Base-by-base conservation (phyloP, 2,329 filamentous ascomycete species). In the Furcasterigmium furcatum region DNA sequence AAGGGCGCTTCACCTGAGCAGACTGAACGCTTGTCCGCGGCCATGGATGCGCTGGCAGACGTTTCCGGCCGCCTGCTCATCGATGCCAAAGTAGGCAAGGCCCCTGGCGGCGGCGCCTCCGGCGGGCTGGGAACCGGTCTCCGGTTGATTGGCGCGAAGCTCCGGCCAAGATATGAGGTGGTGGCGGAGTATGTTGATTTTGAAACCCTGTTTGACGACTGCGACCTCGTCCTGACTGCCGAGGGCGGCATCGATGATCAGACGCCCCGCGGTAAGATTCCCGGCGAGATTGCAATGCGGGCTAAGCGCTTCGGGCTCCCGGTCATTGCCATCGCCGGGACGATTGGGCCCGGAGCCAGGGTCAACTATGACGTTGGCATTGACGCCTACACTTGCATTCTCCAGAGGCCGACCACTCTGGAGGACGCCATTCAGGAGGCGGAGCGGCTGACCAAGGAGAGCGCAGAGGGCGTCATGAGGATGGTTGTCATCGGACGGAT, bases 241-340 rank as follows among this genome's bases (percentile, higher is more conserved):
- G 76, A 79, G 52, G 74, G 76, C 1, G 71, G 72, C 9, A 66
- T 79, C 14, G 76, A 79, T 50, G 65, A 67, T 38, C 75, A 78
- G 50, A 76, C 73, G 1, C 68, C 73, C 0, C 60, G 65, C 36
- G 76, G 75, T 3, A 79, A 79, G 54, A 76, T 79, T 50, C 74
- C 76, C 9, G 73, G 68, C 4, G 74, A 78, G 54, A 67, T 79
- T 21, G 75, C 73, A 9, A 60, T 65, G 43, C 64, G 72, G 9
- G 74, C 74, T 4, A 72, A 70, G 53, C 58, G 60, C 43, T 65
- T 65, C 48, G 65, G 67, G 5, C 61, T 73, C 4, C 72, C 73
- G 0, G 74, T 78, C 2, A 58, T 67, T 34, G 65, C 64, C 12
- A 60, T 68, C 40, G 64, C 63, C 3, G 65, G 65, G 3, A 68